Evolutionary conservation across 2,329 filamentous ascomycete genomes (phyloP), one percentile per base, ranked within the genome.

Genomic region (Pseudogymnoascus sp.): DNA sequence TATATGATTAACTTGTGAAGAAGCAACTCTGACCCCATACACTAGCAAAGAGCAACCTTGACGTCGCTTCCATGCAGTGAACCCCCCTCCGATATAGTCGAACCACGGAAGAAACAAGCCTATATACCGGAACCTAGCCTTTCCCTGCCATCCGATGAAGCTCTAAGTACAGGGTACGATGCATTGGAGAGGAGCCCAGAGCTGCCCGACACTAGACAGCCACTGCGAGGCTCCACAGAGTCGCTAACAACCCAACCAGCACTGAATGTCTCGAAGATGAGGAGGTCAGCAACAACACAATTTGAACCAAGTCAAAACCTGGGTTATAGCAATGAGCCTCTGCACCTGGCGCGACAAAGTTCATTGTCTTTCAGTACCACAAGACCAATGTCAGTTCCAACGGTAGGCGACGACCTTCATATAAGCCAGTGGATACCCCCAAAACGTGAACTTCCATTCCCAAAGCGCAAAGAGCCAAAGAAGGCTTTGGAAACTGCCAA

Each of bases 371-470:
- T 55, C 49, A 21, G 49, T 33, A 55, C 49, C 9, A 33, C 28
- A 18, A 55, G 49, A 11, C 66, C 66, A 41, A 59, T 62, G 9
- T 68, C 68, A 49, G 66, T 62, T 28, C 63, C 64, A 43, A 28
- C 60, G 5, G 40, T 64, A 25, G 21, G 49, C 21, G 33, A 9
- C 43, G 62, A 35, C 63, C 52, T 21, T 60, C 59, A 28, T 43
- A 8, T 12, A 8, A 21, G 37, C 41, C 11, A 63, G 64, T 61
- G 59, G 49, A 65, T 71, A 55, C 69, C 71, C 14, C 69, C 70
- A 23, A 69, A 60, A 62, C 65, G 68, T 52, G 62, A 66, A 45
- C 62, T 72, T n/a, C 71, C 71, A 3, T 72, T 72, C 25, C 62
- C 63, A 4, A 68, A 62, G 16, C 41, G 62, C 12, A 65, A 52